These are phyloP conservation scores for Eimeria falciformis DNA, from an alignment of 169 alveolate species.

Conservation along the genomic window DNA sequence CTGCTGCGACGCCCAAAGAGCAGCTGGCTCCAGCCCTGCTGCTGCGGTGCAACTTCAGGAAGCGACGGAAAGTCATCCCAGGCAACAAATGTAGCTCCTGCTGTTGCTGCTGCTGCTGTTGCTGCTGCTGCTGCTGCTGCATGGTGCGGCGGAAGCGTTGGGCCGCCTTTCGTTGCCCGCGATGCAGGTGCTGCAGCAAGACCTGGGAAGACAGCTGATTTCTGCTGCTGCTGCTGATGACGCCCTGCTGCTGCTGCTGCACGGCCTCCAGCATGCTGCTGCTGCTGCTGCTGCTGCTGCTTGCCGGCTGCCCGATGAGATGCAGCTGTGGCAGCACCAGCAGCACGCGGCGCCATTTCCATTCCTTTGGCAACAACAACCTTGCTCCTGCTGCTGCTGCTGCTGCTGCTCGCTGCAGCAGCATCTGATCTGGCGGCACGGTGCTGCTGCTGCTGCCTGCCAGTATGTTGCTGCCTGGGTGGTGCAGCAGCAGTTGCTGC, in stretches of 20 bases:
- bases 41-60: not conserved
- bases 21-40: constrained; percentile 3
- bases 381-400: constrained; percentile 44
- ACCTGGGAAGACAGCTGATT: not conserved
- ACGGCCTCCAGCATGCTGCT: not conserved
- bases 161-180: not conserved
- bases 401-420: not conserved
- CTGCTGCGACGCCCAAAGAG: constrained; percentile 22
- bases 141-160: not conserved
- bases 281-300: constrained; percentile 51
- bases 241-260: not conserved
- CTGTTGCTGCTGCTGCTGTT: constrained; percentile 17
- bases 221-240: too few species aligned
- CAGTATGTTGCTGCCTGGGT: not conserved
- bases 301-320: too few species aligned
- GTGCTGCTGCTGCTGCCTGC: constrained; percentile 54
- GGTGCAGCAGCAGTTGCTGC: constrained; percentile 24
- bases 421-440: not conserved
- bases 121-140: constrained; percentile 58
- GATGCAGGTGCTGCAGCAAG: constrained; percentile 24
- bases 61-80: not conserved
- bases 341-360: not conserved
- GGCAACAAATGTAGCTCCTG: not conserved
- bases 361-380: not conserved
- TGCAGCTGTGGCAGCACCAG: not conserved